phyloP scores from a whole-genome alignment of 257 asterid genomes.

The Plantago elongata region DNA sequence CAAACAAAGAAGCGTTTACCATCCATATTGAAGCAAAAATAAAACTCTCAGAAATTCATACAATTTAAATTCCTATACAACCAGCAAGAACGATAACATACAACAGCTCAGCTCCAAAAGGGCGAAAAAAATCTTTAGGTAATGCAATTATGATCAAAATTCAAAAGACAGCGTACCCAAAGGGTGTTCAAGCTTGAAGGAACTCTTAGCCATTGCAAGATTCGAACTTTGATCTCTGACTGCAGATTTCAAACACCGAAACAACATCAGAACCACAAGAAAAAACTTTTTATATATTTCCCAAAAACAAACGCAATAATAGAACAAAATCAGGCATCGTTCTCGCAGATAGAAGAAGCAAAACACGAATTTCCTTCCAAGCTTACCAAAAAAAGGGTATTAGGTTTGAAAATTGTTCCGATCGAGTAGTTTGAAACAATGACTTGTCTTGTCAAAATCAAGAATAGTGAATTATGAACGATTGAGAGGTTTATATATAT shows the following conservation, averaged over 20 bases:
- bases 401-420: neutral
- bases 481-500: neutral
- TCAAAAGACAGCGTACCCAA: conserved; percentile 39
- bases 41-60: neutral
- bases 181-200: conserved; percentile 58
- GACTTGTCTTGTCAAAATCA: neutral
- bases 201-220: conserved; percentile 52
- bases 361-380: neutral
- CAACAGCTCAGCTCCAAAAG: neutral
- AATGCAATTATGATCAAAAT: no score
- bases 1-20: no score
- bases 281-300: neutral
- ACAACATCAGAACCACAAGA: conserved; percentile 30
- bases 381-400: conserved; percentile 1
- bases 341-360: neutral
- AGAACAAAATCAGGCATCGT: conserved; percentile 11
- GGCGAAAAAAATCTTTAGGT: neutral
- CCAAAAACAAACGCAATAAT: conserved; percentile 16
- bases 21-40: neutral
- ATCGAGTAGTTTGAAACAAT: neutral
- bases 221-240: conserved; percentile 38
- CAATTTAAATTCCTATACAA: neutral
- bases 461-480: neutral
- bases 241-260: conserved; percentile 46
- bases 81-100: neutral